These are phyloP conservation scores for Pseudoneurospora amorphoporcata DNA, from an alignment of 495 filamentous ascomycete genomes.

Conservation along the genomic window DNA sequence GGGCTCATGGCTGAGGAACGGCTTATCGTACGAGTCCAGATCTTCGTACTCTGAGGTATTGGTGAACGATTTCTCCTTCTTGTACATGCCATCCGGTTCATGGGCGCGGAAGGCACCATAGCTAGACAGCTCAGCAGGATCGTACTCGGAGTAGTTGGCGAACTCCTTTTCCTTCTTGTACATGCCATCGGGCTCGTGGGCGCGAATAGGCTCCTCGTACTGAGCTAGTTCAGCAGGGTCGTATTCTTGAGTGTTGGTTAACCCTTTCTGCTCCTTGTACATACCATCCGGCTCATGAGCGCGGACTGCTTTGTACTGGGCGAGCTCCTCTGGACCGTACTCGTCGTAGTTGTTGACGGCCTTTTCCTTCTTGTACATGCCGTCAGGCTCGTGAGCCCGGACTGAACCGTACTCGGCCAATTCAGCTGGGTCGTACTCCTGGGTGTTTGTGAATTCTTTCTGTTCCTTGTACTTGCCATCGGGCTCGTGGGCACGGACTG, in stretches of 20 bases:
- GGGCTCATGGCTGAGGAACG: constrained; percentile 24
- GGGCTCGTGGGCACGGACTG: constrained; percentile 4
- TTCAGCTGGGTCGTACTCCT: constrained; percentile 14
- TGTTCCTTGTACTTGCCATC: constrained; percentile 6
- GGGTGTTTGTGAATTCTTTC: neutral
- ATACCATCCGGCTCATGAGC: constrained; percentile 5
- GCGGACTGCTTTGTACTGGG: constrained; percentile 5
- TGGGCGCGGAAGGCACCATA: constrained; percentile 16
- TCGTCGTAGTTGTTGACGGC: constrained; percentile 6
- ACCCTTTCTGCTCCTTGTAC: neutral
- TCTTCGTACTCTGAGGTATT: constrained; percentile 10
- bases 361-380: constrained; percentile 13
- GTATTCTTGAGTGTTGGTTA: neutral
- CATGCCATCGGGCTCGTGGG: constrained; percentile 11
- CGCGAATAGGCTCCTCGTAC: neutral
- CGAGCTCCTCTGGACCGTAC: constrained; percentile 1
- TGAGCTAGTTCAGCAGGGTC: constrained; percentile 2
- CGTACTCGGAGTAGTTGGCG: neutral
- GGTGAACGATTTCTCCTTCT: neutral
- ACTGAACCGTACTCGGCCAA: constrained; percentile 23
- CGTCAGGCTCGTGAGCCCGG: constrained; percentile 24
- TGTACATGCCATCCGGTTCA: constrained; percentile 3
- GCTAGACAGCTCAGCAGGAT: constrained; percentile 6
- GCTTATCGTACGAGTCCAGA: constrained; percentile 15
- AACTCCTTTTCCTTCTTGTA: neutral